Evolutionary conservation across 2,329 filamentous ascomycete genomes (phyloP).

Genomic region (Sporothrix inflata): DNA sequence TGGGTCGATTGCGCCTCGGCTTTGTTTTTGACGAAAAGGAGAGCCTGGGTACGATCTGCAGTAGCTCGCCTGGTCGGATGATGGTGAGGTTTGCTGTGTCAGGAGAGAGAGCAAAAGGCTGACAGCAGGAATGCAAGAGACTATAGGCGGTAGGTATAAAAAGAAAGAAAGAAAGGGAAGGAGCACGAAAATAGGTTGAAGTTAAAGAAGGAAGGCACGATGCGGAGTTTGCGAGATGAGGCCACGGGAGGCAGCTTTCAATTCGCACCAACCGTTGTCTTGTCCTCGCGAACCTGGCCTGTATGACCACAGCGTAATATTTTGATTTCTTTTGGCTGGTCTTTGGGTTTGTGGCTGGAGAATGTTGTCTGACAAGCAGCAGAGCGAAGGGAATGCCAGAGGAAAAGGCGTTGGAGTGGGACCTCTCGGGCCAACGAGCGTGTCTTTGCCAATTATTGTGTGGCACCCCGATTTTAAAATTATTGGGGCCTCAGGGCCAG

Average conservation of each 20-base stretch:
- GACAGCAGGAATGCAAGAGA: not conserved
- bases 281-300: conserved; percentile 15
- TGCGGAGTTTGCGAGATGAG: conserved; percentile 6
- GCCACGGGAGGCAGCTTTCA: not conserved
- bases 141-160: not conserved
- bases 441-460: conserved; percentile 25
- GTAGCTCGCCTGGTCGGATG: conserved; percentile 3
- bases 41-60: not conserved
- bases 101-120: not conserved
- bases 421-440: conserved; percentile 19
- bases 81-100: not conserved
- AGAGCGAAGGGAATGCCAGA: conserved; percentile 8
- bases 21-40: conserved; percentile 15
- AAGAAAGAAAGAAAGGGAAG: not conserved
- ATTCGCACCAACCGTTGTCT: conserved; percentile 6
- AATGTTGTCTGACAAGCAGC: conserved; percentile 25
- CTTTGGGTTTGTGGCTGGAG: conserved; percentile 11
- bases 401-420: conserved; percentile 24
- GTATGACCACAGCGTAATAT: conserved; percentile 10
- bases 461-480: conserved; percentile 31
- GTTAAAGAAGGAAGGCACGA: conserved; percentile 22
- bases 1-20: conserved; percentile 1
- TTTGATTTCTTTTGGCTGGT: conserved; percentile 12
- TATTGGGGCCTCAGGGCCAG: conserved; percentile 23
- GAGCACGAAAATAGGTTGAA: not conserved